phyloP scores from a whole-genome alignment of 192 early-diverging fungal species.

The Martensiomyces pterosporus region DNA sequence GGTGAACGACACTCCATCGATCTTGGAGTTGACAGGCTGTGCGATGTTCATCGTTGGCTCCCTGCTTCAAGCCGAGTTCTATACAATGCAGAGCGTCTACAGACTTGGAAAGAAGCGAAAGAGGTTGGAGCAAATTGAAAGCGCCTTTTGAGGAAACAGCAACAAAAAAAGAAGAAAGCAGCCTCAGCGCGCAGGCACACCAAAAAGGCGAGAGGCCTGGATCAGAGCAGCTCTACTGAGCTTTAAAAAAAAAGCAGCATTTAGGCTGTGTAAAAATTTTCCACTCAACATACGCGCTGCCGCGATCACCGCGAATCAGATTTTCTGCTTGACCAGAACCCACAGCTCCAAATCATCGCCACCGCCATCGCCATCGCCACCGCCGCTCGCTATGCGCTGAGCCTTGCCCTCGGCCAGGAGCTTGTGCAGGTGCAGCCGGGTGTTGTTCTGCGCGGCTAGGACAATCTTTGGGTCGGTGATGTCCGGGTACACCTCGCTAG shows the following conservation, averaged over 20 bases:
- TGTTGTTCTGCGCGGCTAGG: constrained; percentile 33
- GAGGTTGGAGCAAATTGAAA: too few species aligned
- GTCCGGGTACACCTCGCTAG: constrained; percentile 23
- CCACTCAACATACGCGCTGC: neutral
- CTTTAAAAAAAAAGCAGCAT: constrained; percentile 8
- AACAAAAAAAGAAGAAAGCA: constrained; percentile 2
- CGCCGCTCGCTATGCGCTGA: neutral
- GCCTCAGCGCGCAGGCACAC: neutral
- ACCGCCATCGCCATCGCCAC: constrained; percentile 2
- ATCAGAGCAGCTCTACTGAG: neutral
- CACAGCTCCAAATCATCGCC: constrained; percentile 11
- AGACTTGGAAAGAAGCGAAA: too few species aligned
- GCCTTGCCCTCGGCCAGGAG: constrained; percentile 17
- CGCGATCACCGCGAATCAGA: constrained; percentile 12
- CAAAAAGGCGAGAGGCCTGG: too few species aligned
- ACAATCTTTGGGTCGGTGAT: constrained; percentile 32
- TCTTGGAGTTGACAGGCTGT: constrained; percentile 71
- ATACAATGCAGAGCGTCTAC: too few species aligned
- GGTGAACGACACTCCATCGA: constrained; percentile 86
- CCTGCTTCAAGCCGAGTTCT: too few species aligned
- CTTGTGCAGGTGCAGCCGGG: constrained; percentile 29
- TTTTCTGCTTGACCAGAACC: constrained; percentile 9
- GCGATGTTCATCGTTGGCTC: constrained; percentile 73
- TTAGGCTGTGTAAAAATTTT: too few species aligned
- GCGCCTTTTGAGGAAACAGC: neutral